phyloP scores from a whole-genome alignment of 306 rosid genomes.

The Citrullus colocynthis region DNA sequence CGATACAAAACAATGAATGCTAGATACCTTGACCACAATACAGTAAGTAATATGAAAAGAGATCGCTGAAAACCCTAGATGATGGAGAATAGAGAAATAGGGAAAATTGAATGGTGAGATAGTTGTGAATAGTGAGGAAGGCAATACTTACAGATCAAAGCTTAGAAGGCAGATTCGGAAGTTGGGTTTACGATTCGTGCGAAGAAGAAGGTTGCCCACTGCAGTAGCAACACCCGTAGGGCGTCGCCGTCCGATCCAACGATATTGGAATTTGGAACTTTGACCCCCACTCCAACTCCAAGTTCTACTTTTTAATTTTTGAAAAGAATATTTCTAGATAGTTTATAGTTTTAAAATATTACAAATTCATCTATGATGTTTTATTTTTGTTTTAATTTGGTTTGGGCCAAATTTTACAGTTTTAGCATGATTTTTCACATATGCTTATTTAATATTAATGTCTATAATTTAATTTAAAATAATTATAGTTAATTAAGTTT shows the following conservation, averaged over 20 bases:
- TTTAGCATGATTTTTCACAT: too few species aligned
- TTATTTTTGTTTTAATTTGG: too few species aligned
- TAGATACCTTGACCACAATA: not conserved
- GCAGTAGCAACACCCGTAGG: not conserved
- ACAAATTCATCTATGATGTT: too few species aligned
- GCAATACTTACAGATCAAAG: not conserved
- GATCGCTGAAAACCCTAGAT: not conserved
- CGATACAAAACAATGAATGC: not conserved
- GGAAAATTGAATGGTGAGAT: not conserved
- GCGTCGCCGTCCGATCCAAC: not conserved
- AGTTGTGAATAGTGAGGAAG: not conserved
- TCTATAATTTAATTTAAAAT: too few species aligned
- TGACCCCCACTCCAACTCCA: not conserved
- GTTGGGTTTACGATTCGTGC: not conserved
- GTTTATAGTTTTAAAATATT: too few species aligned
- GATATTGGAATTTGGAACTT: not conserved
- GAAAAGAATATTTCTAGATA: too few species aligned
- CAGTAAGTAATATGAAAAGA: not conserved
- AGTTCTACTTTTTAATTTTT: not conserved
- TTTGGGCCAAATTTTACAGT: too few species aligned
- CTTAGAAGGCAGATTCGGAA: not conserved
- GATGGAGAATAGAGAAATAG: not conserved
- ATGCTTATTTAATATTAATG: too few species aligned
- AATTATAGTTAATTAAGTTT: too few species aligned
- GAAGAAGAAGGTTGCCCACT: not conserved